Base-by-base conservation (phyloP, 768 basidiomycete species). In the Amanita rubescens region DNA sequence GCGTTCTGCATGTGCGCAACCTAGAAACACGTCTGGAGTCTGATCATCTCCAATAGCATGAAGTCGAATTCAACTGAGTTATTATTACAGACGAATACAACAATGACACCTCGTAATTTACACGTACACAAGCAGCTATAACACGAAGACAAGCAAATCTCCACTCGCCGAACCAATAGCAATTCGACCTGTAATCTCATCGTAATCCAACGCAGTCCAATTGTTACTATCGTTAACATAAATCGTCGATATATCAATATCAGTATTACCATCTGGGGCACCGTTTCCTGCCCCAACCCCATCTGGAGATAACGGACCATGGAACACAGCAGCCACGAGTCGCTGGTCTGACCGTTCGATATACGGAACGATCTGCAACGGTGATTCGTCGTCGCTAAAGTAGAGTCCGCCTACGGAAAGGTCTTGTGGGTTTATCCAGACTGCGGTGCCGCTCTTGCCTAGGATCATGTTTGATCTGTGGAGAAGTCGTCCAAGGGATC, bases 201-300 rank as follows among this genome's bases (percentile, higher is more conserved):
- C 80, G 58, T 85, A 85, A 63, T 82, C 83, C 55, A 85, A 59
- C 42, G 79, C 70, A 3, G 76, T 75, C 83, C 82, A 85, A 55
- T 73, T 69, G 56, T 72, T 68, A 33, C 55, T 59, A 27, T 57
- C 57, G 53, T 71, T 71, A 15, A 57, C 60, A 56, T 57, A 69
- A n/a, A 74, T 55, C 24, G 62, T 65, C 55, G 68, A 60, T 56
- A 66, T 58, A 61, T 65, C 54, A 66, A 60, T 55, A 65, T 33
- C 27, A 5, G 12, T 12, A 41, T 42, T 39, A 7, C 24, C 51
- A 30, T 56, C 56, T 11, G 20, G 25, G 25, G 33, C 24, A 41
- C 48, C 49, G 19, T 56, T 51, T 3, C 27, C 45, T 11, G 39
- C 19, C 32, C 32, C 2, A 33, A 30, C 8, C 8, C 10, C 34